phyloP scores from a whole-genome alignment of 345 rosid genomes.

The Melaleuca quinquenervia region DNA sequence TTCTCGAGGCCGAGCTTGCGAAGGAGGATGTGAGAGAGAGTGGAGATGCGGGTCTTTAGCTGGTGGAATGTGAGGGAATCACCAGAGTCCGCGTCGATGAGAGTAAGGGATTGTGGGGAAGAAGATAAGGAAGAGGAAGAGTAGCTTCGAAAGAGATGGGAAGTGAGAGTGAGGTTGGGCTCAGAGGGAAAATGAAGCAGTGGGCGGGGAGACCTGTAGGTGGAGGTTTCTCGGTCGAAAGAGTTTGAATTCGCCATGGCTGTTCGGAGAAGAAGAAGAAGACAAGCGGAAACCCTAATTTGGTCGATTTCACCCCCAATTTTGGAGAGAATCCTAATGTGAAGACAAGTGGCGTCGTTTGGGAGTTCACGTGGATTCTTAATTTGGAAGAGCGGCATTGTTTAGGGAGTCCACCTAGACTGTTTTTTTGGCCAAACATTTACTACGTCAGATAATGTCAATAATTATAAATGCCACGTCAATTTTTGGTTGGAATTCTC shows the following conservation, averaged over 20 bases:
- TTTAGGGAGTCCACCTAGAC: too few species aligned
- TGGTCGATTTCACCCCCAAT: too few species aligned
- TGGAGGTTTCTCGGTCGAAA: slow-evolving; percentile 7
- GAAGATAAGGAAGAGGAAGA: not conserved
- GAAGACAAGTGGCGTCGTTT: too few species aligned
- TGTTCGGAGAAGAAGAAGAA: not conserved
- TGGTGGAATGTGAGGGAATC: slow-evolving; percentile 19
- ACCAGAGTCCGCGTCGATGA: slow-evolving; percentile 18
- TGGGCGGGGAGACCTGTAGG: slow-evolving; percentile 23
- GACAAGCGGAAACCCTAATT: too few species aligned
- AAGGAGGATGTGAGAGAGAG: slow-evolving; percentile 17
- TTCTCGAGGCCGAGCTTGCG: slow-evolving; percentile 12
- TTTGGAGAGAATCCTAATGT: too few species aligned
- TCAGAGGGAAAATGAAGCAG: slow-evolving; percentile 14
- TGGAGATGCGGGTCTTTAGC: slow-evolving; percentile 16
- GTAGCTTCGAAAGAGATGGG: slow-evolving; percentile 17
- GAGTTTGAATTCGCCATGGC: slow-evolving; percentile 1
- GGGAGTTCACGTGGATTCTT: too few species aligned
- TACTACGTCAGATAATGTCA: too few species aligned
- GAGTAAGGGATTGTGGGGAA: slow-evolving; percentile 18
- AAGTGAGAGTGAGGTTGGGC: slow-evolving; percentile 14
- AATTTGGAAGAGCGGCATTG: too few species aligned
- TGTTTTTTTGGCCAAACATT: too few species aligned
- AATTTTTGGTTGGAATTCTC: too few species aligned
- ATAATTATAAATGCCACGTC: too few species aligned